phyloP scores from a whole-genome alignment of 2,329 filamentous ascomycete genomes.

The Lecanicillium sp. region DNA sequence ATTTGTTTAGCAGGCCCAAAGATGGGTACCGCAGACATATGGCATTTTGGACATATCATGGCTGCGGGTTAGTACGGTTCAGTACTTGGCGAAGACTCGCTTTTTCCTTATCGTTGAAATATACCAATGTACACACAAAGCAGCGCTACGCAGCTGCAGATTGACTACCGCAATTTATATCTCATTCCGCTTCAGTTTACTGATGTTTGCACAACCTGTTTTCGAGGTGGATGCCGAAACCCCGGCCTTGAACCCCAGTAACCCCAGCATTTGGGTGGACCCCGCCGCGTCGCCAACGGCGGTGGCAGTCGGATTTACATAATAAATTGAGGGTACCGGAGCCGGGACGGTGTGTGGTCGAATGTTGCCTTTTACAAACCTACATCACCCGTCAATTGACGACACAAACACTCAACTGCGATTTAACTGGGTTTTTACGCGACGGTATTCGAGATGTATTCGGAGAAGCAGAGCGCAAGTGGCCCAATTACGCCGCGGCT shows the following conservation, averaged over 20 bases:
- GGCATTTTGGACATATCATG: neutral
- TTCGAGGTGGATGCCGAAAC: too few relatives aligned
- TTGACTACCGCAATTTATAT: neutral
- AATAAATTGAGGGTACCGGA: constrained; percentile 8
- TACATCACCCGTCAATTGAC: neutral
- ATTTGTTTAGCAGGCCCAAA: neutral
- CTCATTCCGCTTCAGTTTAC: neutral
- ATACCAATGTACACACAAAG: too few relatives aligned
- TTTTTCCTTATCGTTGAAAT: neutral
- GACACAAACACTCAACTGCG: neutral
- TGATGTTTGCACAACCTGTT: too few relatives aligned
- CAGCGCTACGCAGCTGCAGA: too few relatives aligned
- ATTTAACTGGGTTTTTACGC: neutral
- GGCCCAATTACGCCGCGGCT: constrained; percentile 46
- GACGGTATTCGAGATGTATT: constrained; percentile 33
- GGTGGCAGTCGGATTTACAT: neutral
- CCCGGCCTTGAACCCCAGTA: neutral
- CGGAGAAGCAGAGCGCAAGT: constrained; percentile 22
- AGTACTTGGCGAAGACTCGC: neutral
- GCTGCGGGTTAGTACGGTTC: neutral
- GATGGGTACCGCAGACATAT: neutral
- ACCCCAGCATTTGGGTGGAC: neutral
- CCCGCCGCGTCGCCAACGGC: neutral
- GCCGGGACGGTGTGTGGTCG: neutral
- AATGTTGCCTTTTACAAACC: neutral